These are phyloP conservation scores for Magnolia changhungtana DNA, from an alignment of 164 flowering plant species.

Conservation along the genomic window DNA sequence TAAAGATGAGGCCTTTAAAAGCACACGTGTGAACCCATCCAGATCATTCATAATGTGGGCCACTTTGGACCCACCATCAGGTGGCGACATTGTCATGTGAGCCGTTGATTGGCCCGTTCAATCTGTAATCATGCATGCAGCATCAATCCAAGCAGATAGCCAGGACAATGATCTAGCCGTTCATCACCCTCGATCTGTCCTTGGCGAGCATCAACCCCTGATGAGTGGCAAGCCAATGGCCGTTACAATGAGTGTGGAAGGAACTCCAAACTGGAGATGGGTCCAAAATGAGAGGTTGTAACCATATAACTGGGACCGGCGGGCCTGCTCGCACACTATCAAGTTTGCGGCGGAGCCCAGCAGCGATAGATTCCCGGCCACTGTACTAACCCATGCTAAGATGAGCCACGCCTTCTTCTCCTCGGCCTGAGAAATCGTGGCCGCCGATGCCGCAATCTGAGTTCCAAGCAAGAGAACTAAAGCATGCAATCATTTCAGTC, in stretches of 20 bases:
- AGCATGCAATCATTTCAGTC: background rate
- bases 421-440: constrained; percentile 37
- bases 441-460: constrained; percentile 73
- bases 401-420: constrained; percentile 77
- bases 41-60: too few relatives aligned
- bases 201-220: constrained; percentile 18
- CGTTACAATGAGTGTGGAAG: constrained; percentile 67
- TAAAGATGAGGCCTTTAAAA: too few relatives aligned
- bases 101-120: too few relatives aligned
- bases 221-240: constrained; percentile 66
- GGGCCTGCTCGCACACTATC: constrained; percentile 84
- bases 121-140: too few relatives aligned
- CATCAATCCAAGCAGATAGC: too few relatives aligned
- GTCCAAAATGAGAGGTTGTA: constrained; percentile 65
- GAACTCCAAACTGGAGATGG: constrained; percentile 72
- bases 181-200: background rate
- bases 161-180: background rate
- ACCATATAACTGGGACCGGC: constrained; percentile 34
- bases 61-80: too few relatives aligned
- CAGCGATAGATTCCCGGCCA: constrained; percentile 78
- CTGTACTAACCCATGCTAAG: constrained; percentile 86
- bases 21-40: too few relatives aligned
- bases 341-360: constrained; percentile 88
- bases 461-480: constrained; percentile 70
- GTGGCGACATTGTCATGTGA: too few relatives aligned